These are phyloP conservation scores for Aurifilum marmelostoma DNA, from an alignment of 2,329 filamentous ascomycete genomes.

Conservation along the genomic window DNA sequence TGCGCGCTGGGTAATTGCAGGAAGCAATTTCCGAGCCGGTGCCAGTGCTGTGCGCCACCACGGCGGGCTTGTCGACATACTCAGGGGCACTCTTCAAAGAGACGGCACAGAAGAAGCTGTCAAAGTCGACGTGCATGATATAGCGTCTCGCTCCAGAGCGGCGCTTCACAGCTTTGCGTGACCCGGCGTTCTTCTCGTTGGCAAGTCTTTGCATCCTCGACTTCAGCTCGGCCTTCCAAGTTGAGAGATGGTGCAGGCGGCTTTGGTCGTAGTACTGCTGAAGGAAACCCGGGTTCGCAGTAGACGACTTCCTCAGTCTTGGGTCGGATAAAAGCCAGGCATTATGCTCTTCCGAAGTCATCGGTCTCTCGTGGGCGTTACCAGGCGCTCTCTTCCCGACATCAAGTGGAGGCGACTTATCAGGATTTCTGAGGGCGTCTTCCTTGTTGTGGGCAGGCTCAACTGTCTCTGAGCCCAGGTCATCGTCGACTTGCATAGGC, in stretches of 20 bases:
- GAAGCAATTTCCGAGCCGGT: slow-evolving; percentile 93
- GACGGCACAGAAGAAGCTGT: slow-evolving; percentile 96
- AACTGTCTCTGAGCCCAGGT: neutral
- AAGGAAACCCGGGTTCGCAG: slow-evolving; percentile 89
- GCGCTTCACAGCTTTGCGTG: slow-evolving; percentile 51
- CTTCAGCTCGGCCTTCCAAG: slow-evolving; percentile 96
- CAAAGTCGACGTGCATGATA: slow-evolving; percentile 94
- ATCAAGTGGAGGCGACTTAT: slow-evolving; percentile 17
- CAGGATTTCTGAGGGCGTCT: neutral
- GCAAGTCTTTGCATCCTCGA: slow-evolving; percentile 82
- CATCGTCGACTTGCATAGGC: neutral
- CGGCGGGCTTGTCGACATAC: slow-evolving; percentile 76
- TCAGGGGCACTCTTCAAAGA: slow-evolving; percentile 79
- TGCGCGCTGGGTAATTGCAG: slow-evolving; percentile 90
- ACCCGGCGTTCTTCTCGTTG: slow-evolving; percentile 61
- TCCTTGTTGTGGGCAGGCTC: neutral
- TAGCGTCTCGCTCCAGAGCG: slow-evolving; percentile 72
- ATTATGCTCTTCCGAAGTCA: slow-evolving; percentile 94
- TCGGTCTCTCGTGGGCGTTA: slow-evolving; percentile 32
- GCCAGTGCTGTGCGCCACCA: slow-evolving; percentile 85
- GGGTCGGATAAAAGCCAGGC: slow-evolving; percentile 82
- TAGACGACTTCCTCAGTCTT: slow-evolving; percentile 82
- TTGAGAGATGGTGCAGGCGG: slow-evolving; percentile 89
- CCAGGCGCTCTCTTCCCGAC: neutral
- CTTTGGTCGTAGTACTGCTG: slow-evolving; percentile 96